Base-by-base conservation (phyloP, 768 basidiomycete genomes). In the Hysterangium stoloniferum region DNA sequence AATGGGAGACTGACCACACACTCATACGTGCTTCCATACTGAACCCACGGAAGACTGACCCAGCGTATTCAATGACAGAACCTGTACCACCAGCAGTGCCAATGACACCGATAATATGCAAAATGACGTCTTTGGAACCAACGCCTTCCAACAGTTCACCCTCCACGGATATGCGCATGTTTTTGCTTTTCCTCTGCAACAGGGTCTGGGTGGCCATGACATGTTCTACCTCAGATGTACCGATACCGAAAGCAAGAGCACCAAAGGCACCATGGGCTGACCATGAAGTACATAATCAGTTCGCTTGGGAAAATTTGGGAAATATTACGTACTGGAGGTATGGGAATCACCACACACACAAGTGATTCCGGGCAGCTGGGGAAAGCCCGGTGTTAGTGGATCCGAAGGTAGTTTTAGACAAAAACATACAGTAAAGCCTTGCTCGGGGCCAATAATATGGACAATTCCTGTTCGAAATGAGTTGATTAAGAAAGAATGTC, bases 41-140 rank as follows among this genome's bases (percentile, higher is more conserved):
- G 61, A 91, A 81, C 17, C 72, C 75, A 52, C 86, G 82, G 68
- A 91, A 86, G 48, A 89, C 84, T 6, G 84, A 86, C n/a, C 91
- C 91, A 51, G 87, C 80, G 61, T 86, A 94, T 67, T 94, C 91
- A 62, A 94, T 91, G 53, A 92, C 89, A 57, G 75, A 78, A n/a
- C 89, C 91, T 22, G 84, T 94, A 45, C 89, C 91, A 59, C 91
- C 91, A 43, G 91, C 91, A n/a, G 91, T 92, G 53, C 91, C 91
- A 61, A 93, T 91, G 58, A 82, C 67, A 38, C 91, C 91, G 60
- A 94, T 94, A 59, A 92, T 89, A 61, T 94, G 80, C 17, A 94
- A 75, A 52, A 93, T 84, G 55, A 93, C 86, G 63, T 94, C 91
- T 66, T 94, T 94, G 6, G 90, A 89, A 37, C 74, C 85, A 48